Conservation (phyloP, 345 rosid species). For the Salix suchowensis region DNA sequence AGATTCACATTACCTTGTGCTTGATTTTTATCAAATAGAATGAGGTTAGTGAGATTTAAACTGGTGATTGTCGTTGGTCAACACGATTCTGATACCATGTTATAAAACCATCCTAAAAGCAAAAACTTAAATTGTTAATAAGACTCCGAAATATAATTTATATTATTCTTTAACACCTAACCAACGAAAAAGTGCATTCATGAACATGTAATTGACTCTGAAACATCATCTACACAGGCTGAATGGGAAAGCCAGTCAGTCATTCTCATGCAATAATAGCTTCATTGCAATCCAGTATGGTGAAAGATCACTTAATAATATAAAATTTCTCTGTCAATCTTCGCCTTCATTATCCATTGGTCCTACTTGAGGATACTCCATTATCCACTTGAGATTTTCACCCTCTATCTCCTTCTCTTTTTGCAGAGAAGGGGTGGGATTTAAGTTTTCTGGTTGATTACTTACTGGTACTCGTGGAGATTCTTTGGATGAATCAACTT, state of each 20-base stretch:
- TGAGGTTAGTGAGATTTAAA: no score
- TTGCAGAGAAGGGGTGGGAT: not conserved
- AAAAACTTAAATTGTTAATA: no score
- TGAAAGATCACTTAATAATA: slow-evolving; percentile 14
- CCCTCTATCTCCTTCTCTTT: no score
- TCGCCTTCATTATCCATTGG: not conserved
- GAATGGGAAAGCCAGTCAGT: slow-evolving; percentile 2
- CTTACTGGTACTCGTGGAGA: not conserved
- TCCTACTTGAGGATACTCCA: slow-evolving; percentile 3
- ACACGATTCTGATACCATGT: no score
- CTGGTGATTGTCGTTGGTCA: accelerated
- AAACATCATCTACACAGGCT: slow-evolving; percentile 9
- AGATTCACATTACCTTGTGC: no score
- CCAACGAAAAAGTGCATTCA: not conserved
- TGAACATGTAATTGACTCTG: slow-evolving; percentile 8
- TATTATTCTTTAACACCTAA: not conserved
- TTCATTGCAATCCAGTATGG: slow-evolving; percentile 7
- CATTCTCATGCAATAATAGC: slow-evolving; percentile 11
- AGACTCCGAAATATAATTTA: no score
- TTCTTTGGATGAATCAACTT: not conserved
- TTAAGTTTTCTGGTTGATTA: not conserved
- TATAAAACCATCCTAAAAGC: no score
- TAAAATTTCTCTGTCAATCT: slow-evolving; percentile 8
- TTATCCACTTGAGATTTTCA: slow-evolving; percentile 2
- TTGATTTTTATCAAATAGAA: no score